Percentiles rank a stretch among this genome's conserved stretches.
Evolutionary conservation across 1,284 basidiomycete genomes (phyloP).

Genomic region (Pascua sp.): DNA sequence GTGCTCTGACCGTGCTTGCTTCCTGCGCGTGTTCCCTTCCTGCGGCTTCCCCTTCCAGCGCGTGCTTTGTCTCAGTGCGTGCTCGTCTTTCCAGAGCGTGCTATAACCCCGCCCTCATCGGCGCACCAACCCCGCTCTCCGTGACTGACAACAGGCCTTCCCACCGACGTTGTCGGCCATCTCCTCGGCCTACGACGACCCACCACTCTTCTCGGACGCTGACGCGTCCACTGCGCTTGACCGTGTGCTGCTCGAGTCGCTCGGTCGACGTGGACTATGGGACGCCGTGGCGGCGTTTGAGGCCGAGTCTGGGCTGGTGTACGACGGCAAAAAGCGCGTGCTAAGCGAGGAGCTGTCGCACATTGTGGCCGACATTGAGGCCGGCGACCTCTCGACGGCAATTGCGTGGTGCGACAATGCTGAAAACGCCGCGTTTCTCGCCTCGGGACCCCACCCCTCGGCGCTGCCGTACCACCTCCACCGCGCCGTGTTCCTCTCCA

Average conservation of each 20-base stretch:
- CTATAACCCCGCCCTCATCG: too few relatives aligned
- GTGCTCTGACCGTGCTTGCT: too few relatives aligned
- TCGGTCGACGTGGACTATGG: slow-evolving; percentile 43
- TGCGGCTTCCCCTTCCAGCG: too few relatives aligned
- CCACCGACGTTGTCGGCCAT: slow-evolving; percentile 42
- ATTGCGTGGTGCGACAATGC: slow-evolving; percentile 68
- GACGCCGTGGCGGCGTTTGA: slow-evolving; percentile 38
- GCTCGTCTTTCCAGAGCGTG: too few relatives aligned
- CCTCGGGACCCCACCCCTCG: slow-evolving; percentile 60
- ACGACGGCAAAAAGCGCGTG: slow-evolving; percentile 58
- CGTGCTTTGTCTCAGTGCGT: too few relatives aligned
- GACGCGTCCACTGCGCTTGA: slow-evolving; percentile 33
- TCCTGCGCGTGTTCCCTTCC: too few relatives aligned
- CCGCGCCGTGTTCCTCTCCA: slow-evolving; percentile 71
- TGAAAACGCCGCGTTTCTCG: slow-evolving; percentile 63
- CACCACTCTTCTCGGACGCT: slow-evolving; percentile 40
- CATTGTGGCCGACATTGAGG: slow-evolving; percentile 66
- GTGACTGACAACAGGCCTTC: slow-evolving; percentile 35
- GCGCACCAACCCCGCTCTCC: too few relatives aligned
- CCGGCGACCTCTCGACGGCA: slow-evolving; percentile 67
- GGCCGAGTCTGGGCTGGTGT: slow-evolving; percentile 62
- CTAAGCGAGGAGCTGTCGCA: slow-evolving; percentile 69
- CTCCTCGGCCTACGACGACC: slow-evolving; percentile 42
- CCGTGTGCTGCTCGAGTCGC: slow-evolving; percentile 37
- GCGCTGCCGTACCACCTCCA: slow-evolving; percentile 81